A percentile compares a stretch with the other conserved stretches of the same genome.
These are phyloP conservation scores for Hyphopichia khmerensis DNA, from an alignment of 1,139 yeast genomes.

Conservation along the genomic window DNA sequence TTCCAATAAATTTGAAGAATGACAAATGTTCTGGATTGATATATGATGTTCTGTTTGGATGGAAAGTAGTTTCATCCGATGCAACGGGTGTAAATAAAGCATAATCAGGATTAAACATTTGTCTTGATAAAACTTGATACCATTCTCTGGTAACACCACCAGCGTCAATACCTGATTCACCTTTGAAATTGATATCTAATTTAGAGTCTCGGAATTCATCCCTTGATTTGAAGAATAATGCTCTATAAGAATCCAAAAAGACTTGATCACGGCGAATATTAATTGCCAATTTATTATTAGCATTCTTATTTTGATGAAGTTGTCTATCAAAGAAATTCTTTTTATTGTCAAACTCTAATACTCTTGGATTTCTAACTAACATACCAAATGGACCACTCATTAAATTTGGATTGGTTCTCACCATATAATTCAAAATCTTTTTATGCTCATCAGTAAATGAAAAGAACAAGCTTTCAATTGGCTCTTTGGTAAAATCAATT, in stretches of 20 bases:
- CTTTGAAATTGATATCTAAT: slow-evolving; percentile 78
- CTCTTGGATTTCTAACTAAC: slow-evolving; percentile 84
- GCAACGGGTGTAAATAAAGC: slow-evolving; percentile 92
- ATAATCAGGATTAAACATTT: slow-evolving; percentile 95
- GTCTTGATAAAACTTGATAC: slow-evolving; percentile 92
- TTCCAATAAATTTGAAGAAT: slow-evolving; percentile 91
- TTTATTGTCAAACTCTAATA: slow-evolving; percentile 93
- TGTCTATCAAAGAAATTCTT: slow-evolving; percentile 80
- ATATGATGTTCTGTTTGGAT: slow-evolving; percentile 91
- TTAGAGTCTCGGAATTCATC: slow-evolving; percentile 75
- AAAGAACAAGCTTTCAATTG: slow-evolving; percentile 77
- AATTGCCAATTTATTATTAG: slow-evolving; percentile 53
- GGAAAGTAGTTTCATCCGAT: slow-evolving; percentile 90
- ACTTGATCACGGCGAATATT: slow-evolving; percentile 87
- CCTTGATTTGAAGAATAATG: slow-evolving; percentile 76
- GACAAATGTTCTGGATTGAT: slow-evolving; percentile 91
- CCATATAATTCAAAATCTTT: slow-evolving; percentile 88
- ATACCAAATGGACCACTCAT: slow-evolving; percentile 97
- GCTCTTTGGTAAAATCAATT: slow-evolving; percentile 70
- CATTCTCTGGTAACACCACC: slow-evolving; percentile 98
- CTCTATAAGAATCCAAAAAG: slow-evolving; percentile 84
- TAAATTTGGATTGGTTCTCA: slow-evolving; percentile 83
- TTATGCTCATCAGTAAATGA: slow-evolving; percentile 90
- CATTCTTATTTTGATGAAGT: slow-evolving; percentile 49
- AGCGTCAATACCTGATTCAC: slow-evolving; percentile 97